Base-by-base conservation (phyloP, 2,329 filamentous ascomycete species). In the Aspergillus proliferans region DNA sequence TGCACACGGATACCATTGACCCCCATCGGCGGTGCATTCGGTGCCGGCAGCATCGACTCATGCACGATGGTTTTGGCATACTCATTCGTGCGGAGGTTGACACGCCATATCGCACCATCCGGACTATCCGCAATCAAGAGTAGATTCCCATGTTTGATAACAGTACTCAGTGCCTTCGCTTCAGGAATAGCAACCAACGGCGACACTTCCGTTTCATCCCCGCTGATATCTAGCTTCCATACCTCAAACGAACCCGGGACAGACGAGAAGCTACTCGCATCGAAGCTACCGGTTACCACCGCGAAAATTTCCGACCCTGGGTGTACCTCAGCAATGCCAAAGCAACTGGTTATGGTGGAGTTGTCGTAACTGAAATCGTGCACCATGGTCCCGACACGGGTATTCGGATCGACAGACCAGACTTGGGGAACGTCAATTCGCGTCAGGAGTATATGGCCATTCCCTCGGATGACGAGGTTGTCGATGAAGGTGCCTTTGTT, bases 401-500 rank as follows among this genome's bases (percentile, higher is more conserved):
- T 60, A 10, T 10, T 12, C 22, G 18, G 38, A 18, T 40, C 18
- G 9, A 40, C 38, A 5, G 18, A 40, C 38, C 38, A 40, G 5
- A 40, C 38, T 21, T 40, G 38, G 18, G 38, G 38, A 6, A 22
- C 7, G 19, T 40, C 58, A 8, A 61, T 40, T 6, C 56, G 58
- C 3, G 56, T 60, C 6, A 61, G 33, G 1, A 61, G 47, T 2
- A 61, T 38, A 28, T 47, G 56, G 3, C 58, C 58, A n/a, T 60
- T 48, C 1, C 49, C 33, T 26, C 58, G 56, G 1, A 58, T 21
- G 14, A 45, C 53, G 6, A 61, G 10, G 24, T 61, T 61, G 43
- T 52, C 47, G 22, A 61, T 39, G 57, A 58, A 61, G 4, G 58
- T 58, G 45, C 56, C 58, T 41, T 60, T 61, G 36, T 58, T 49